A percentile compares a stretch with the other conserved stretches of the same genome.
These are phyloP conservation scores for Bipolaris sorokiniana DNA, from an alignment of 2,329 filamentous ascomycete genomes.

Conservation along the genomic window DNA sequence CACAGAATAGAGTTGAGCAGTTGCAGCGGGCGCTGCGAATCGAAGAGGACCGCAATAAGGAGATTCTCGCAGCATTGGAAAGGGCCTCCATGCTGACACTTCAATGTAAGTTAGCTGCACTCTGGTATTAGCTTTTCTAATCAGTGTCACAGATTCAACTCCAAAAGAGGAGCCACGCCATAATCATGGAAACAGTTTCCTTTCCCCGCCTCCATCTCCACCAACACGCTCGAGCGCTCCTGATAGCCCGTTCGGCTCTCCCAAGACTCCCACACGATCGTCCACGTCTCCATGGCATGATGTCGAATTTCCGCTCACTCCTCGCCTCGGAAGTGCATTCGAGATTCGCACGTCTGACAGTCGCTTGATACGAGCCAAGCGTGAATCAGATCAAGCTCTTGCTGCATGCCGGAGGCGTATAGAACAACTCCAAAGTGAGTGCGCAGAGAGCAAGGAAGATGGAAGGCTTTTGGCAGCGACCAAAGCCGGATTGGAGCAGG, in stretches of 20 bases:
- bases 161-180: constrained; percentile 30
- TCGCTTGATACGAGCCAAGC: constrained; percentile 46
- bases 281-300: constrained; percentile 34
- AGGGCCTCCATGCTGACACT: constrained; percentile 46
- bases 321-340: constrained; percentile 21
- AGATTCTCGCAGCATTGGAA: constrained; percentile 47
- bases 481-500: constrained; percentile 31
- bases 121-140: constrained; percentile 9
- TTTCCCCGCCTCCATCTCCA: constrained; percentile 45
- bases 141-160: constrained; percentile 29
- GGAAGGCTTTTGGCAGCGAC: constrained; percentile 25
- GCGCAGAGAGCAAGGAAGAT: constrained; percentile 34
- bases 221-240: constrained; percentile 30
- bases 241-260: constrained; percentile 20
- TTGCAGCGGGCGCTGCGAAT: constrained; percentile 40
- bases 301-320: constrained; percentile 28
- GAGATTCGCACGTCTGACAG: constrained; percentile 44
- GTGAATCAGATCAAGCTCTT: constrained; percentile 47
- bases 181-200: constrained; percentile 29
- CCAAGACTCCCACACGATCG: constrained; percentile 34
- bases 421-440: constrained; percentile 41
- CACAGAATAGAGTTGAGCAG: constrained; percentile 43
- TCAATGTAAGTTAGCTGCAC: constrained; percentile 35
- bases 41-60: constrained; percentile 46
- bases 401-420: constrained; percentile 45